Evolutionary conservation across 257 asterid genomes (phyloP), one percentile per base, ranked within the genome.

Genomic region (Cruciata laevipes): DNA sequence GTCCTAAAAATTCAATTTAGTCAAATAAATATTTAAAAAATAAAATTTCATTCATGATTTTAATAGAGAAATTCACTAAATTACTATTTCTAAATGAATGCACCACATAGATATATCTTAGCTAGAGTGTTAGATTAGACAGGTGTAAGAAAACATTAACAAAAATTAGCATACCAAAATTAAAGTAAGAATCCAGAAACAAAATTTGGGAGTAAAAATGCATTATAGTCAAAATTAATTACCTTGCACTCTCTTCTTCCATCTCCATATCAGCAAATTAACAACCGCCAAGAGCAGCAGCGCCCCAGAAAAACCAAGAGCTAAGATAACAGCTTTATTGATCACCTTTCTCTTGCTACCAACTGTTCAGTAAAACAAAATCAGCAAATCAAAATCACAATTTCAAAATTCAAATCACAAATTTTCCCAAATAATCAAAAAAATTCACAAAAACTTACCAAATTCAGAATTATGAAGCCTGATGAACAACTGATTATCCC

Each of bases 391-490:
- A 31, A 31, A 31, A 33, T 10, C 9, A 40, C n/a, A n/a, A n/a
- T n/a, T n/a, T n/a, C n/a, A n/a, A n/a, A n/a, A n/a, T n/a, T n/a
- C n/a, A n/a, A n/a, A n/a, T n/a, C n/a, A n/a, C n/a, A n/a, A n/a
- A n/a, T n/a, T n/a, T n/a, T n/a, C n/a, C n/a, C n/a, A n/a, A n/a
- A n/a, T n/a, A 27, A 27, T 27, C 30, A 27, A 27, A 27, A 27
- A 27, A 40, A 40, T 52, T 11, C 5, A 42, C n/a, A 44, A 12
- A 7, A 42, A 5, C 74, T 58, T 76, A 87, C 98, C 85, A 33
- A 84, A 47, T 71, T 89, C 96, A 3, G 95, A 83, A 60, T 33
- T 76, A 3, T 83, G 80, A 14, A 87, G 79, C 1, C 95, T 95
- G 67, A 91, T n/a, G 75, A 51, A 81, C 71, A 91, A 70, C 63